Evolutionary conservation across 2,329 filamentous ascomycete genomes (phyloP).

Genomic region (Lomentospora prolificans): DNA sequence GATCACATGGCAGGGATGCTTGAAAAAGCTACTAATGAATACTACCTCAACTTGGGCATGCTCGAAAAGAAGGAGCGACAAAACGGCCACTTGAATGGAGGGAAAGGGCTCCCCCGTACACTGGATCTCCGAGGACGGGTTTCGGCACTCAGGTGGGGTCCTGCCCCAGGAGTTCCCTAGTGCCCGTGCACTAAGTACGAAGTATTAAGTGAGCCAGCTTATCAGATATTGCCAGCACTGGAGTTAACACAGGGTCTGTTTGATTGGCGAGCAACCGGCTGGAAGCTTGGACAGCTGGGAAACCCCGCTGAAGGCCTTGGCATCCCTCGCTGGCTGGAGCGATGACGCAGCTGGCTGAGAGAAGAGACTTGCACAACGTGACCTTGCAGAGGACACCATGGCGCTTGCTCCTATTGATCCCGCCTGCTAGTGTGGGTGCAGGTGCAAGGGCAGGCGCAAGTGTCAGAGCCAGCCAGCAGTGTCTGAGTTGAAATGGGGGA

Average conservation of each 20-base stretch:
- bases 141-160: neutral
- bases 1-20: neutral
- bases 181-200: neutral
- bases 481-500: no score
- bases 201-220: no score
- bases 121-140: neutral
- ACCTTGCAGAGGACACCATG: no score
- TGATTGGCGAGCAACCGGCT: neutral
- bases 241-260: neutral
- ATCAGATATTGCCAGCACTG: neutral
- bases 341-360: no score
- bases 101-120: neutral
- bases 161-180: neutral
- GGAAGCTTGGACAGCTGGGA: neutral
- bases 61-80: neutral
- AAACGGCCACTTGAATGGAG: neutral
- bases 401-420: no score
- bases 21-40: neutral
- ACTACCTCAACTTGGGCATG: neutral
- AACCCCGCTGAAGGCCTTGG: neutral
- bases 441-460: no score
- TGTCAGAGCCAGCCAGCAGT: no score
- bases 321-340: neutral
- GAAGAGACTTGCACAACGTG: no score
- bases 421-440: no score